phyloP scores from a whole-genome alignment of 108 stramenopile genomes.

The Seminavis robusta region DNA sequence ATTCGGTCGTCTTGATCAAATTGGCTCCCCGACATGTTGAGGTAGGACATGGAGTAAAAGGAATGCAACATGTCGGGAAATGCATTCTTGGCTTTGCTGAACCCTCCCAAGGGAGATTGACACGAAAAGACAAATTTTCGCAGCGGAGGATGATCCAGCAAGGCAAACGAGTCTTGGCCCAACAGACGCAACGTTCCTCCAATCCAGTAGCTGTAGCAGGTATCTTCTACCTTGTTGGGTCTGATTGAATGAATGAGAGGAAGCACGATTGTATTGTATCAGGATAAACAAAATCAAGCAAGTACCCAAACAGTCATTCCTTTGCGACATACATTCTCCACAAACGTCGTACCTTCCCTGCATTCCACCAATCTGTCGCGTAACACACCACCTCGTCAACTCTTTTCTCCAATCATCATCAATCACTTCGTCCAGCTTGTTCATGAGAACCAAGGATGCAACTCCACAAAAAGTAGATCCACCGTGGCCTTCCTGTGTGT shows the following conservation, averaged over 20 bases:
- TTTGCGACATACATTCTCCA: no score
- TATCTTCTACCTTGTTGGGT: constrained; percentile 84
- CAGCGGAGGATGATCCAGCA: constrained; percentile 51
- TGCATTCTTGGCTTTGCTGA: constrained; percentile 63
- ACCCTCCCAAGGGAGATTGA: constrained; percentile 69
- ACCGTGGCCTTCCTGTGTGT: constrained; percentile 65
- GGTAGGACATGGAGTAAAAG: constrained; percentile 83
- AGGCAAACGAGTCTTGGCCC: constrained; percentile 10
- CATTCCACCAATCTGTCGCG: constrained; percentile 70
- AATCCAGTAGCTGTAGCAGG: constrained; percentile 93
- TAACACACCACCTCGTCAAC: constrained; percentile 70
- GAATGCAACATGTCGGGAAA: constrained; percentile 87
- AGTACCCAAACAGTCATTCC: no score
- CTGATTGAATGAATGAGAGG: no score
- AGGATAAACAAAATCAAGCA: no score
- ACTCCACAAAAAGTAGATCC: constrained; percentile 87
- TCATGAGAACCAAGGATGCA: constrained; percentile 67
- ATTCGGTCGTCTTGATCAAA: neutral
- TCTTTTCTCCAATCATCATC: constrained; percentile 37
- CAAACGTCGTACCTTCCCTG: no score
- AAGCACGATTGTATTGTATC: no score
- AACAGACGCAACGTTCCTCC: constrained; percentile 79
- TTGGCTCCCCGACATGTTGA: constrained; percentile 36
- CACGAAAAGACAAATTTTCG: constrained; percentile 56
- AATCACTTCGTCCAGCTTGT: constrained; percentile 51